Conservation (phyloP, 208 protist species). For the Zelonia costaricensis region DNA sequence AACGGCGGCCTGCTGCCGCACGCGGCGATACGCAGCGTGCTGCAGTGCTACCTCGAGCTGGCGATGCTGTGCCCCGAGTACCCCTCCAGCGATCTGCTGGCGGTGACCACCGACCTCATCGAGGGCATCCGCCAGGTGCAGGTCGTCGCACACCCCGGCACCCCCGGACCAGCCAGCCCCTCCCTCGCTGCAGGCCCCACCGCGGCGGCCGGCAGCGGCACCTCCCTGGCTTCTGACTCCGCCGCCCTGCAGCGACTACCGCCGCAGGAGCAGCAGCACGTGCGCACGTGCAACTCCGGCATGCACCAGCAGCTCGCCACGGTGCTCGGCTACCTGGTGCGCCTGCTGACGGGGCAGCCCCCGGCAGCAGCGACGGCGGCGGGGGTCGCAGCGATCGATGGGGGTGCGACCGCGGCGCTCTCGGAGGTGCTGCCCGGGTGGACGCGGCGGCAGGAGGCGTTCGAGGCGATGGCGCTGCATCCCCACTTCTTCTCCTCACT, state of each 20-base stretch:
- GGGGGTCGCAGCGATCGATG: not conserved
- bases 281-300: slow-evolving; percentile 71
- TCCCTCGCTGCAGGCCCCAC: not conserved
- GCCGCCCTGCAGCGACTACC: slow-evolving; percentile 49
- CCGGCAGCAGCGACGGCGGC: not conserved
- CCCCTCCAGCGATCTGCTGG: slow-evolving; percentile 30
- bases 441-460: slow-evolving; percentile 22
- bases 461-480: slow-evolving; percentile 47
- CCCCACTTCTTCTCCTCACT: slow-evolving; percentile 67
- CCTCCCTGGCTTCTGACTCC: slow-evolving; percentile 26
- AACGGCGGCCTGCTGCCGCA: slow-evolving; percentile 71
- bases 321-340: slow-evolving; percentile 67
- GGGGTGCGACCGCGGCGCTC: too few relatives aligned
- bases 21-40: slow-evolving; percentile 66
- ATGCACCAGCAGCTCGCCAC: slow-evolving; percentile 88
- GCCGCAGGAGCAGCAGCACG: slow-evolving; percentile 84
- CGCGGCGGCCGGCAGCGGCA: not conserved
- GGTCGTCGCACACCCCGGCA: slow-evolving; percentile 15
- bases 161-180: not conserved
- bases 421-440: slow-evolving; percentile 12
- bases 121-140: slow-evolving; percentile 53
- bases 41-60: slow-evolving; percentile 80
- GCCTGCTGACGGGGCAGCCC: slow-evolving; percentile 31
- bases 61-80: slow-evolving; percentile 37
- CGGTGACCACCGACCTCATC: slow-evolving; percentile 57